These are phyloP conservation scores for Solanum hybrid DNA, from an alignment of 305 asterid species.

Conservation along the genomic window DNA sequence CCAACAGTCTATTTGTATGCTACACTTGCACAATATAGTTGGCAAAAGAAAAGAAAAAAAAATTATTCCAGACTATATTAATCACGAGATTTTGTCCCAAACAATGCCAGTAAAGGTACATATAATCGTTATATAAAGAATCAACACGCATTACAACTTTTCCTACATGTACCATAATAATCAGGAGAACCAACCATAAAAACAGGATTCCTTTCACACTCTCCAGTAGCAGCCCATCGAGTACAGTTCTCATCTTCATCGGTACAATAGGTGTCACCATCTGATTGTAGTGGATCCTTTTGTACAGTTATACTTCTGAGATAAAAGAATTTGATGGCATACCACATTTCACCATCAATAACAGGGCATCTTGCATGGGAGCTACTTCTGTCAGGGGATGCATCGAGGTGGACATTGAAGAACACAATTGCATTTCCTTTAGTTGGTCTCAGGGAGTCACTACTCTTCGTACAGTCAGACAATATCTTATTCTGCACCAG, in stretches of 20 bases:
- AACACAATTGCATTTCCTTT: slow-evolving; percentile 69
- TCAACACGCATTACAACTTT: slow-evolving; percentile 73
- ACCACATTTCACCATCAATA: slow-evolving; percentile 59
- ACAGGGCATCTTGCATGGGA: slow-evolving; percentile 64
- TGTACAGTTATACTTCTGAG: slow-evolving; percentile 13
- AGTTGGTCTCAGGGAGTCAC: slow-evolving; percentile 26
- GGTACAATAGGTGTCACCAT: slow-evolving; percentile 30
- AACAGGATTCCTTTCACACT: slow-evolving; percentile 64
- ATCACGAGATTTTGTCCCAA: not conserved
- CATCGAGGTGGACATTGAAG: slow-evolving; percentile 59
- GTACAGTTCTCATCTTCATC: slow-evolving; percentile 83
- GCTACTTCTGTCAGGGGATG: slow-evolving; percentile 56
- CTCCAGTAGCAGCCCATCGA: slow-evolving; percentile 84
- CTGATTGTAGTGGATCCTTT: slow-evolving; percentile 11
- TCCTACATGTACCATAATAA: slow-evolving; percentile 82
- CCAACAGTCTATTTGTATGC: not conserved
- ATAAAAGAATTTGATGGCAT: slow-evolving; percentile 50
- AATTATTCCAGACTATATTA: not conserved
- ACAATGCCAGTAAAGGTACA: not conserved
- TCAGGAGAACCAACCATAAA: slow-evolving; percentile 88
- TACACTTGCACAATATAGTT: not conserved
- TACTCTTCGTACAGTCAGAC: slow-evolving; percentile 49
- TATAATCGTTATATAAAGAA: not conserved
- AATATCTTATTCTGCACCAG: slow-evolving; percentile 33
- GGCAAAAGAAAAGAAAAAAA: not conserved